Base-by-base conservation (phyloP, 176 grass and related monocot genomes). In the Poa pratensis region DNA sequence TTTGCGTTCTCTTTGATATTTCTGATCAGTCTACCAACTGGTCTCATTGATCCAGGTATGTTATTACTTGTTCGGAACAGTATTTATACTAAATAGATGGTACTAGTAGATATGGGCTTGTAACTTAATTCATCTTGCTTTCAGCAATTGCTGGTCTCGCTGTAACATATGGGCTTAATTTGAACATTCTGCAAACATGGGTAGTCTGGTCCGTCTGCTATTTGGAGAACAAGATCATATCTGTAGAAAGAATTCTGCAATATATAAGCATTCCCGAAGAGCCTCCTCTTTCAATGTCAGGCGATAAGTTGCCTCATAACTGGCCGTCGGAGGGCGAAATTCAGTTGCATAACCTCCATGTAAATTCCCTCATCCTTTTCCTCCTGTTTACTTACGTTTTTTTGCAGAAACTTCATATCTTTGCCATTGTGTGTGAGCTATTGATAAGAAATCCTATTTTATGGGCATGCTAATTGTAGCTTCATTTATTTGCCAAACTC, bases 211-310 rank as follows among this genome's bases (percentile, higher is more conserved):
- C 32, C 87, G 32, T 95, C 84, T 98, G 95, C 69, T 90, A 30
- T 82, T 79, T 95, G n/a, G 93, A 95, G 76, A 98, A 98, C 89
- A 85, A 76, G 23, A 93, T 97, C 42, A 94, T 97, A 87, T 97
- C 95, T 40, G 95, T 97, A 39, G 95, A 97, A 80, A 86, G 95
- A 81, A 93, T 98, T 80, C 78, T 98, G 72, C 93, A 95, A 85
- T 98, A 98, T 66, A 90, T 88, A 4, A 78, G 72, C 76, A 95
- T 95, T 86, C 82, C 82, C 46, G 90, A 84, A 40, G 95, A 98
- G 77, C 90, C 95, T 49, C 91, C 91, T 63, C 86, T 97, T 85
- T 69, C 79, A 46, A 60, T 69, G 19, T 68, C 84, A 85, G 82
- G 51, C 78, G 86, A 85, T 85, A 88, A 65, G 54, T 81, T 92